Conservation (phyloP, 2,329 filamentous ascomycete species). For the Lasiodiplodia theobromae region DNA sequence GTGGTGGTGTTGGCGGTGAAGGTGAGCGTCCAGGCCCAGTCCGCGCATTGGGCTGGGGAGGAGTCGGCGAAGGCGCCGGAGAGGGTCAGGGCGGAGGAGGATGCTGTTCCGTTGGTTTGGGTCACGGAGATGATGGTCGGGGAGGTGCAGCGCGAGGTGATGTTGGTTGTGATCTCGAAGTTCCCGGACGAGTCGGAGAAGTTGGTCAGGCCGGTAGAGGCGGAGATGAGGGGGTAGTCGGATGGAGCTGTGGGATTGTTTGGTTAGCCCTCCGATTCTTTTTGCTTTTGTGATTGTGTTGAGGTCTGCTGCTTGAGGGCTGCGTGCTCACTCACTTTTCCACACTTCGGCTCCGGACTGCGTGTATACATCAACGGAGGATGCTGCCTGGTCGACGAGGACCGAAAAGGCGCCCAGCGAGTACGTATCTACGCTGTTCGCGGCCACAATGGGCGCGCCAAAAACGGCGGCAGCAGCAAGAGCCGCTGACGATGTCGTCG, state of each 20-base stretch:
- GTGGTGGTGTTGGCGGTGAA: neutral
- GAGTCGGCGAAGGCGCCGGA: conserved; percentile 21
- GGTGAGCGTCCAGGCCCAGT: conserved; percentile 20
- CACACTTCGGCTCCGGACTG: conserved; percentile 18
- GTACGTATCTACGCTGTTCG: neutral
- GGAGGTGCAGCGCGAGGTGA: neutral
- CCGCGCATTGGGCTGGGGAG: neutral
- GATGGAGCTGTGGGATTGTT: conserved; percentile 2
- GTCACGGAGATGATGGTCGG: conserved; percentile 21
- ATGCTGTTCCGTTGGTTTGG: neutral
- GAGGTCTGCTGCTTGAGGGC: neutral
- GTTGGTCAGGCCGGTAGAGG: conserved; percentile 23
- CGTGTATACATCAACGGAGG: conserved; percentile 5
- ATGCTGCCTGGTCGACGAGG: conserved; percentile 1
- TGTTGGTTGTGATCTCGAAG: conserved; percentile 25
- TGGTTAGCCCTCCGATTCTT: neutral
- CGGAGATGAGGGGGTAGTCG: conserved; percentile 25
- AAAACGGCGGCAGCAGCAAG: conserved; percentile 21
- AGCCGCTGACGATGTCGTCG: conserved; percentile 1
- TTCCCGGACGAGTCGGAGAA: conserved; percentile 29
- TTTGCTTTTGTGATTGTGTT: neutral
- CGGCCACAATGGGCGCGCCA: neutral
- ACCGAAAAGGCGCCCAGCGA: conserved; percentile 9
- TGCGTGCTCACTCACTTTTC: conserved; percentile 2
- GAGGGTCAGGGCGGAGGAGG: conserved; percentile 8